phyloP scores from a whole-genome alignment of 805 yeast genomes.

The Yamadazyma insecticola region DNA sequence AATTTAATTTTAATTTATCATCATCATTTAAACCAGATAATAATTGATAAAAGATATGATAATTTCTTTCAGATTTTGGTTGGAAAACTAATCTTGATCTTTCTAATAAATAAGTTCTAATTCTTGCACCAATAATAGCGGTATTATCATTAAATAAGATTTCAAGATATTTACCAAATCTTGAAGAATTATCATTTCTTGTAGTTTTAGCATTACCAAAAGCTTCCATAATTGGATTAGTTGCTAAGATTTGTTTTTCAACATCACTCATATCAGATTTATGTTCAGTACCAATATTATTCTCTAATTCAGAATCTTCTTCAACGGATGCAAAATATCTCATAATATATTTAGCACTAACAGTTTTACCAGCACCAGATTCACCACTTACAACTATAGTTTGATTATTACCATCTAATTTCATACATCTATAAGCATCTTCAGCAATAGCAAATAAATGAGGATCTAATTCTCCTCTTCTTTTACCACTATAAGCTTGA shows the following conservation, averaged over 20 bases:
- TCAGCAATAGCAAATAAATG: slow-evolving; percentile 97
- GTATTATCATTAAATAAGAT: slow-evolving; percentile 73
- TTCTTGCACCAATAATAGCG: slow-evolving; percentile 88
- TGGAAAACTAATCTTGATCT: slow-evolving; percentile 93
- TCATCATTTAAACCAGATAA: slow-evolving; percentile 63
- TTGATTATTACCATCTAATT: slow-evolving; percentile 77
- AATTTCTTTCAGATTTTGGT: slow-evolving; percentile 86
- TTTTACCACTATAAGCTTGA: slow-evolving; percentile 89
- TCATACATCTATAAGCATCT: slow-evolving; percentile 95
- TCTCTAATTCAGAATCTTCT: slow-evolving; percentile 24
- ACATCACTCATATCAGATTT: slow-evolving; percentile 76
- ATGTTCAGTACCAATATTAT: slow-evolving; percentile 28
- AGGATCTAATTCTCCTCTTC: slow-evolving; percentile 94
- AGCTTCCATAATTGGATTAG: slow-evolving; percentile 96
- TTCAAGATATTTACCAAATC: slow-evolving; percentile 95
- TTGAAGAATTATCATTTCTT: slow-evolving; percentile 94
- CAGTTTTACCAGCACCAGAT: slow-evolving; percentile 98
- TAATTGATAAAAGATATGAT: slow-evolving; percentile 90
- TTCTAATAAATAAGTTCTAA: slow-evolving; percentile 88
- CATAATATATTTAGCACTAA: slow-evolving; percentile 95
- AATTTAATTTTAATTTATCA: slow-evolving; percentile 53
- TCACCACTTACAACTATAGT: slow-evolving; percentile 97
- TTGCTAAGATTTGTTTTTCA: slow-evolving; percentile 91
- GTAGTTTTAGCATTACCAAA: slow-evolving; percentile 98
- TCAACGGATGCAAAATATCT: slow-evolving; percentile 96